Conservation (phyloP, 1,284 basidiomycete genomes). For the Ustilago trichophora region DNA sequence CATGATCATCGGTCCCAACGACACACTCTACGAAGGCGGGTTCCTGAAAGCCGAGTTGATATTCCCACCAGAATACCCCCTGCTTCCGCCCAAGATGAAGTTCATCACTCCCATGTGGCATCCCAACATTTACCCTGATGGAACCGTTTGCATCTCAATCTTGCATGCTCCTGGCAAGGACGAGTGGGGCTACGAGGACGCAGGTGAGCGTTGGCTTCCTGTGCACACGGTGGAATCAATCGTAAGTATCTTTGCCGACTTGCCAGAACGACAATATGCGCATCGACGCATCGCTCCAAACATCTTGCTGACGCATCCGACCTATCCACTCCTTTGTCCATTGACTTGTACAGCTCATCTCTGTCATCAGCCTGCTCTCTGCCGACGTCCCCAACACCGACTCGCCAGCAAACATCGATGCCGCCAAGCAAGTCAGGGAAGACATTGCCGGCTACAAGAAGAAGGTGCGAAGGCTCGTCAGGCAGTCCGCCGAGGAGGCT, state of each 20-base stretch:
- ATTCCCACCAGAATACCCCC: slow-evolving; percentile 74
- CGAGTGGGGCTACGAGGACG: slow-evolving; percentile 97
- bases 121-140: slow-evolving; percentile 89
- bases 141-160: slow-evolving; percentile 94
- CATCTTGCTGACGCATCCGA: background rate
- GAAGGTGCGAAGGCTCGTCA: slow-evolving; percentile 62
- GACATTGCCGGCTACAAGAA: slow-evolving; percentile 63
- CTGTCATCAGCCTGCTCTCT: slow-evolving; percentile 93
- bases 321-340: background rate
- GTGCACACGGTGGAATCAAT: slow-evolving; percentile 97
- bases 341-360: slow-evolving; percentile 76
- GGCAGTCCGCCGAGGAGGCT: slow-evolving; percentile 63
- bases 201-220: slow-evolving; percentile 95
- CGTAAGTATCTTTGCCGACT: slow-evolving; percentile 71
- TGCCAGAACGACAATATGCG: too few relatives aligned
- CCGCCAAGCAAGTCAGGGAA: slow-evolving; percentile 68
- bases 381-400: slow-evolving; percentile 91
- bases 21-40: slow-evolving; percentile 66
- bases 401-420: slow-evolving; percentile 97
- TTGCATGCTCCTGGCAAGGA: slow-evolving; percentile 97
- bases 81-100: slow-evolving; percentile 92
- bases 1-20: slow-evolving; percentile 66
- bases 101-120: slow-evolving; percentile 99
- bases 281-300: too few relatives aligned
- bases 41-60: slow-evolving; percentile 64